Base-by-base conservation (phyloP, 1,284 basidiomycete species). In the Austroboletus niveus region DNA sequence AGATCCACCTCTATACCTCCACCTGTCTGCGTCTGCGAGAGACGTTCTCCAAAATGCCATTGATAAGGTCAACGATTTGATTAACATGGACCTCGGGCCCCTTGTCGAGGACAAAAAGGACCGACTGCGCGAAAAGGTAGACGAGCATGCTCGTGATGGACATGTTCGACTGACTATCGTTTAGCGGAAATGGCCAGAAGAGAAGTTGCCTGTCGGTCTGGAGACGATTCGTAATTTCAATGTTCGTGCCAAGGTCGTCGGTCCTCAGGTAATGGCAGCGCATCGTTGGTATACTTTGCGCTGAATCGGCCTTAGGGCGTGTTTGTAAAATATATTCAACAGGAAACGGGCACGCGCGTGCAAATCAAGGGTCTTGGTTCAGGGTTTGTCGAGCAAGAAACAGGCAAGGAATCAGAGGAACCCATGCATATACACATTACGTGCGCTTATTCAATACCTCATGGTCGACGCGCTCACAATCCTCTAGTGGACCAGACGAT, bases 241-340 rank as follows among this genome's bases (percentile, higher is more conserved):
- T 68, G 87, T 99, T 49, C 81, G 97, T 51, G 94, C 95, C 12
- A 99, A 99, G 73, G 92, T 98, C 27, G 96, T 99, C 39, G 96
- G 96, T 5, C 97, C 96, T 9, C 85, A 84, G 54, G 91, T 92
- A 69, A 57, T 82, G 77, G 36, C 15, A 11, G 31, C 27, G 34
- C 22, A 22, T 24, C n/a, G 34, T 10, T 41, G 6, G n/a, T 11
- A 4, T 41, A 9, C 48, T 17, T 46, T 22, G 12, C 3, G 27
- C 36, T 54, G 50, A 48, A 50, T 39, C n/a, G 39, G 10, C 2
- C 27, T n/a, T 24, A 64, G 90, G 94, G 94, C 60, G 87, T 94
- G 67, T 99, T 98, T 68, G 96, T 99, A 59, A 99, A 99, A 75
- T 95, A 94, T 68, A 99, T 99, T 58, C 96, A 99, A 73, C 84